Percentiles rank a stretch among this genome's conserved stretches.
Conservation (phyloP, 768 basidiomycete genomes). For the Galerina sulciceps region DNA sequence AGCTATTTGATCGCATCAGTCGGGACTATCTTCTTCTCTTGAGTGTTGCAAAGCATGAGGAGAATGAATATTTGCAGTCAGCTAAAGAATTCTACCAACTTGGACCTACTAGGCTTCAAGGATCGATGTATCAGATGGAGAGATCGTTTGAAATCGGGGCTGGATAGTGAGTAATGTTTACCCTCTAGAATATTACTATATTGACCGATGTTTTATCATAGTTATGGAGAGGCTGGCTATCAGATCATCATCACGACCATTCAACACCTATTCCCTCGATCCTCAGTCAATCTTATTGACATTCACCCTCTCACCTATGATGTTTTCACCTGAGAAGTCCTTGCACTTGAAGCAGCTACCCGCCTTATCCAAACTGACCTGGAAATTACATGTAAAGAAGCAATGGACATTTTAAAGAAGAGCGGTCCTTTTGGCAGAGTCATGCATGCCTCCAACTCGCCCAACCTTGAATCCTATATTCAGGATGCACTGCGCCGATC, state of each 20-base stretch:
- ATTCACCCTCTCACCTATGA: conserved; percentile 3
- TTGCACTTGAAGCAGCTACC: conserved; percentile 1
- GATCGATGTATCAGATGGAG: not conserved
- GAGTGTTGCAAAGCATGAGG: not conserved
- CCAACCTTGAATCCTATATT: not conserved
- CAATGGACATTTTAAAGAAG: not conserved
- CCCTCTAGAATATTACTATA: too few species aligned
- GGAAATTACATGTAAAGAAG: not conserved
- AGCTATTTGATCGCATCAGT: conserved; percentile 4
- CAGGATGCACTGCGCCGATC: not conserved
- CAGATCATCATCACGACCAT: not conserved
- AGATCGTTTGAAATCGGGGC: not conserved
- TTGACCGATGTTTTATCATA: too few species aligned
- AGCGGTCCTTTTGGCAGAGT: not conserved
- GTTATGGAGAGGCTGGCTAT: conserved; percentile 3
- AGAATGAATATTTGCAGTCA: not conserved
- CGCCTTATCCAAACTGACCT: conserved; percentile 1
- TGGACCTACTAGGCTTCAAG: not conserved
- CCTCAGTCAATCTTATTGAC: not conserved
- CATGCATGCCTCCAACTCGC: not conserved
- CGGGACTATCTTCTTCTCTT: not conserved
- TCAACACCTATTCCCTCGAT: not conserved
- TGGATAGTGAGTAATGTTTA: not conserved
- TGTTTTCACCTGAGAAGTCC: not conserved
- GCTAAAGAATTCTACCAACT: not conserved